Evolutionary conservation across 2,329 filamentous ascomycete genomes (phyloP), one percentile per base, ranked within the genome.

Genomic region (Botrytis elliptica): DNA sequence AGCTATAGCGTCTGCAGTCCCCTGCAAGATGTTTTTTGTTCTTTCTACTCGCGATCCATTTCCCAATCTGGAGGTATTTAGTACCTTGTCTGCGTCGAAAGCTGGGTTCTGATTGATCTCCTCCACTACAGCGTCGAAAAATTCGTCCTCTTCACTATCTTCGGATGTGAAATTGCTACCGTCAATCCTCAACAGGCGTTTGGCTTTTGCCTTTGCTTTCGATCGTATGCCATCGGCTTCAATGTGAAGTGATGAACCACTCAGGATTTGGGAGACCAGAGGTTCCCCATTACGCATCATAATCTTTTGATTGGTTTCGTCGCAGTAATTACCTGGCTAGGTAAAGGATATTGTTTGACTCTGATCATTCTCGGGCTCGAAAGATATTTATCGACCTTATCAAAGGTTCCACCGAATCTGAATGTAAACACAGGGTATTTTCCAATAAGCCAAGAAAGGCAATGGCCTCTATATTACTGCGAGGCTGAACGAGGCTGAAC

Each of bases 61-160:
- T 71, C 57, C 25, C 73, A 74, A 16, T 9, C 62, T 67, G 40
- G 73, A 42, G 46, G 66, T 76, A 55, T 75, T 72, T 29, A 76
- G 73, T 49, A 76, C 71, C 55, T 77, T 75, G 6, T 60, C 44
- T 14, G 75, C 69, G 36, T 78, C 75, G 60, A 79, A 79, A 40
- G 77, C 76, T 33, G 75, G 75, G 67, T 72, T 77, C 14, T 77
- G 65, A 12, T 78, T 73, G 33, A 78, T 59, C 46, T 76, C 73
- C 22, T 67, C 46, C 44, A 52, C 46, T 5, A 65, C 25, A 42
- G 46, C 36, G 22, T 71, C 60, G 3, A 70, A 22, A 33, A 18
- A 57, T 5, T 44, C 36, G 22, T 44, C 52, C 9, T 70, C 29
- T 33, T 70, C 36, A 33, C 33, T 16, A 33, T 70, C 22, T 55